Base-by-base conservation (phyloP, 257 asterid species). In the Penstemon eatonii region DNA sequence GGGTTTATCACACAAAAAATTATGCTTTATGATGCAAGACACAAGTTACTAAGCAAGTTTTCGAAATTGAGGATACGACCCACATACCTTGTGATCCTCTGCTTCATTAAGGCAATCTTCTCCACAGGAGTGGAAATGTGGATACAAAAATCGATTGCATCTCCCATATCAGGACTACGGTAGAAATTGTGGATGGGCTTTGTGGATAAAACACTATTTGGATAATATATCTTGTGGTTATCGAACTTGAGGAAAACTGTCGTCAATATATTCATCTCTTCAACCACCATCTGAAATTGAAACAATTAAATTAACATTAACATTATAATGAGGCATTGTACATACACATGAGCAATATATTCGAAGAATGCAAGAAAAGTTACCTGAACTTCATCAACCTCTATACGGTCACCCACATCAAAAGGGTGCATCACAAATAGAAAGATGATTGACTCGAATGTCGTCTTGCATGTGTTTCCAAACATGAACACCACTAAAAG, bases 401-500 rank as follows among this genome's bases (percentile, higher is more conserved):
- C 89, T 63, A 86, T 77, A 8, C 91, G 87, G 53, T 85, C 91
- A 0, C 91, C 89, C 11, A 83, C 91, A 61, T 85, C 89, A 3
- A 83, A 85, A 7, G 91, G 91, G 41, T 85, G 91, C 91, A 85
- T 85, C 1, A 83, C 89, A 62, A 85, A 85, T 45, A 85, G 84
- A 15, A 85, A 85, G 64, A 85, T 69, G 25, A 85, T 79, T 42
- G 89, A 86, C 75, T 85, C 91, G 49, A 85, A 85, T 68, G 80
- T 79, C 10, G 85, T 81, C 84, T 85, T 85, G 85, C 89, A 85
- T 18, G 91, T 81, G 80, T 85, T 85, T 46, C 91, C 91, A 68
- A 85, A 85, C 78, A 85, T 75, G 63, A 85, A 83, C 61, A 45
- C 91, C 47, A 83, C 91, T 18, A 85, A 56, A 57, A 85, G 80